Conservation (phyloP, 148 eudicot species). For the Diospyros lotus region DNA sequence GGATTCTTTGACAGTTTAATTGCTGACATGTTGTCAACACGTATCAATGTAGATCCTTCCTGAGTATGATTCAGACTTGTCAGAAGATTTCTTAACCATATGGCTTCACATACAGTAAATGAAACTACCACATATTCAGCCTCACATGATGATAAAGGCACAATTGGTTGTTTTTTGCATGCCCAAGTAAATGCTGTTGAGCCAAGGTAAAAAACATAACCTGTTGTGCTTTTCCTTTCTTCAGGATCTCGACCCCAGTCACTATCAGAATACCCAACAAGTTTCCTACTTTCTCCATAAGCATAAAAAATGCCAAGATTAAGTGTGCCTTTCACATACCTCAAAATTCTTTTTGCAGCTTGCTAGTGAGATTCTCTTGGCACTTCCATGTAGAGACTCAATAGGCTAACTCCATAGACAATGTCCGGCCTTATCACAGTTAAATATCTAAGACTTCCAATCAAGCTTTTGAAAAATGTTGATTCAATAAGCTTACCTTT, state of each 20-base stretch:
- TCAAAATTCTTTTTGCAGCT: background rate
- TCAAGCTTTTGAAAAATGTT: background rate
- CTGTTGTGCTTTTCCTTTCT: background rate
- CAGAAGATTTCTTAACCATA: too few species aligned
- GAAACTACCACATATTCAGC: too few species aligned
- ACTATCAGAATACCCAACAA: background rate
- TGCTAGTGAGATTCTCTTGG: background rate
- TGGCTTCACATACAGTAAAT: too few species aligned
- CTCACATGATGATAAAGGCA: too few species aligned
- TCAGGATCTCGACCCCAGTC: background rate
- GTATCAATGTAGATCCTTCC: too few species aligned
- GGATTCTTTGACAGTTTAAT: too few species aligned
- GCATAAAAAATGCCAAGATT: background rate
- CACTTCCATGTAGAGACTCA: background rate
- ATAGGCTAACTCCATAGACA: background rate
- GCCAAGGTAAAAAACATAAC: background rate
- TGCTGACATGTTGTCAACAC: too few species aligned
- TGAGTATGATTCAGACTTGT: too few species aligned
- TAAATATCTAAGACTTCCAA: background rate
- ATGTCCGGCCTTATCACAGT: background rate
- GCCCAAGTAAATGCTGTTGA: too few species aligned
- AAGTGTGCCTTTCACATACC: background rate
- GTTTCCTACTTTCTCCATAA: background rate
- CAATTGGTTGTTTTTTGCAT: too few species aligned
- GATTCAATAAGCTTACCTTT: background rate